Conservation (phyloP, 225 moss, liverwort and hornwort species). For the Pseudisothecium myosuroides region DNA sequence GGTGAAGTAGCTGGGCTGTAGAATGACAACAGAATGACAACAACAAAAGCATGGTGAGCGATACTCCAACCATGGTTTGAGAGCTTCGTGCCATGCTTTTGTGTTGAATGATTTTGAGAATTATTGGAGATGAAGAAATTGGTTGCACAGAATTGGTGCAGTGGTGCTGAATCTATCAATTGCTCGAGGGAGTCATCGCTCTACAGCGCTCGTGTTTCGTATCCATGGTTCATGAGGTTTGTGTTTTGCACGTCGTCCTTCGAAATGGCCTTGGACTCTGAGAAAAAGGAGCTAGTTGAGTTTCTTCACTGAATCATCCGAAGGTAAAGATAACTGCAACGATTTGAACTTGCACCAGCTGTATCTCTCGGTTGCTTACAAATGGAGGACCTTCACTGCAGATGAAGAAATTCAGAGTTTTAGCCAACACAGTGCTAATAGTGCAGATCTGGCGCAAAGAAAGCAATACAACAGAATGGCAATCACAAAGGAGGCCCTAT, state of each 20-base stretch:
- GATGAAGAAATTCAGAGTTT: background rate
- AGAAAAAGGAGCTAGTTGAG: background rate
- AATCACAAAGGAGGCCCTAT: background rate
- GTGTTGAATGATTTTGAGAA: background rate
- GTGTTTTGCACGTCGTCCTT: background rate
- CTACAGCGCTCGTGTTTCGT: background rate
- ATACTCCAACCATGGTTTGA: background rate
- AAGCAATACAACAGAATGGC: background rate
- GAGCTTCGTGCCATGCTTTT: background rate
- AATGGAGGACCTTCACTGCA: background rate
- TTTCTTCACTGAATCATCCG: background rate
- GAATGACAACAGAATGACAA: background rate
- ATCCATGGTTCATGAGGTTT: background rate
- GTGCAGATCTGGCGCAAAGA: background rate
- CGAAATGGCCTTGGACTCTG: background rate
- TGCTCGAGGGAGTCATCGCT: background rate
- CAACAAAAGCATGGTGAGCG: background rate
- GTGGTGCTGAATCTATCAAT: background rate
- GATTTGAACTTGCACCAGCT: background rate
- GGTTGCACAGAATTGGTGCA: background rate
- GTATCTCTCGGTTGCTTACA: background rate
- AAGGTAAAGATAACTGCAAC: background rate
- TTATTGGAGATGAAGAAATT: background rate
- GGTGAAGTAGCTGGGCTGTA: conserved; percentile 25
- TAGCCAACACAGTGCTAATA: background rate